Percentiles rank a stretch among this genome's conserved stretches.
Evolutionary conservation across 768 basidiomycete genomes (phyloP).

Genomic region (Piloderma croceum): DNA sequence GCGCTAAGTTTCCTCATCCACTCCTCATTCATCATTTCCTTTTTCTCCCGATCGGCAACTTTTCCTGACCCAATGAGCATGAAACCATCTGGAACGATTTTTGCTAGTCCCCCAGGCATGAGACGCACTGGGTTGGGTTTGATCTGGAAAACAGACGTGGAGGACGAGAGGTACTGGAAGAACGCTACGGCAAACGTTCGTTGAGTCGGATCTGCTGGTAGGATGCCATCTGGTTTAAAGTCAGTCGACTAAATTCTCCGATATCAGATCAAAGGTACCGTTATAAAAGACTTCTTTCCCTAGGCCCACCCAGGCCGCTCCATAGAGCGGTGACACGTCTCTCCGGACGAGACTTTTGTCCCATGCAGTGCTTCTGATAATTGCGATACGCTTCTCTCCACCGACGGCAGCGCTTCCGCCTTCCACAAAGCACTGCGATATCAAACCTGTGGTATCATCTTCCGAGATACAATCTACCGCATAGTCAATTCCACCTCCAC

Average conservation of each 20-base stretch:
- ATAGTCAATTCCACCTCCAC: slow-evolving; percentile 24
- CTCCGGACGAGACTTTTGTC: slow-evolving; percentile 18
- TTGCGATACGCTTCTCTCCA: slow-evolving; percentile 30
- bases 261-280: slow-evolving; percentile 9
- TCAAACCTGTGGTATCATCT: slow-evolving; percentile 23
- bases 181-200: slow-evolving; percentile 28
- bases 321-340: slow-evolving; percentile 24
- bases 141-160: slow-evolving; percentile 20
- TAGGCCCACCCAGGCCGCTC: slow-evolving; percentile 29
- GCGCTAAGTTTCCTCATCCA: slow-evolving; percentile 28
- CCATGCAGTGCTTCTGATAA: slow-evolving; percentile 24
- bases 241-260: not conserved
- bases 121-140: slow-evolving; percentile 23
- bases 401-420: no score
- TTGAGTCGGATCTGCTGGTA: slow-evolving; percentile 20
- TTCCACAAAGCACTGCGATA: slow-evolving; percentile 25
- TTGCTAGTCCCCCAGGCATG: slow-evolving; percentile 28
- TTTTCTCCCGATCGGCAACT: slow-evolving; percentile 17
- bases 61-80: slow-evolving; percentile 25
- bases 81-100: slow-evolving; percentile 25
- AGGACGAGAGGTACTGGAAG: slow-evolving; percentile 25
- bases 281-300: slow-evolving; percentile 29
- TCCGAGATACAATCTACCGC: slow-evolving; percentile 33
- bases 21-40: slow-evolving; percentile 2
- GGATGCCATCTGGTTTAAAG: slow-evolving; percentile 14